Conservation (phyloP, 768 basidiomycete genomes). For the Cyclocybe cylindracea region DNA sequence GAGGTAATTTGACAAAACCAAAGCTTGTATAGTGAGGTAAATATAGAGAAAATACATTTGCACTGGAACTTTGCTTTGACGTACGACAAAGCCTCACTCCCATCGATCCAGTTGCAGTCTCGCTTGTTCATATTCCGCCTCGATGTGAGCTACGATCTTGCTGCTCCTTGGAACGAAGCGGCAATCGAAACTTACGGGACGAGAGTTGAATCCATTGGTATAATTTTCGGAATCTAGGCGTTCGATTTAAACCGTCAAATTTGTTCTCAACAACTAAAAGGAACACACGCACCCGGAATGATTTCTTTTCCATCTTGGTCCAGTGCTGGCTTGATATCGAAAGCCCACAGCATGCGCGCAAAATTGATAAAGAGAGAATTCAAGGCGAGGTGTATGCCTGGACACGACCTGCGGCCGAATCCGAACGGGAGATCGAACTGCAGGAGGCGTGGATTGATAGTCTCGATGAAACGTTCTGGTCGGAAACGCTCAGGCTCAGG, state of each 20-base stretch:
- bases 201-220: constrained; percentile 36
- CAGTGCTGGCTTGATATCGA: constrained; percentile 28
- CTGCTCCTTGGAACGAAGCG: constrained; percentile 24
- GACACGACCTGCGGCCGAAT: constrained; percentile 41
- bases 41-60: too few species aligned
- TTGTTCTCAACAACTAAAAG: not conserved
- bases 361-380: constrained; percentile 35
- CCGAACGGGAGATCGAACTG: constrained; percentile 38
- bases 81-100: constrained; percentile 3
- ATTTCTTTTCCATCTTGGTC: constrained; percentile 16
- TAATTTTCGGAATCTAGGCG: constrained; percentile 26
- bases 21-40: too few species aligned
- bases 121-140: constrained; percentile 23
- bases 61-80: too few species aligned
- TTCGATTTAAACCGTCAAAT: not conserved
- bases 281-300: constrained; percentile 8
- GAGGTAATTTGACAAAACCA: too few species aligned
- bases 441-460: constrained; percentile 26
- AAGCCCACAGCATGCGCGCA: constrained; percentile 36
- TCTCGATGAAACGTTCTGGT: constrained; percentile 42
- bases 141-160: constrained; percentile 19
- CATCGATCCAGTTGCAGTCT: constrained; percentile 18
- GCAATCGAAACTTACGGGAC: constrained; percentile 32
- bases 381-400: constrained; percentile 35
- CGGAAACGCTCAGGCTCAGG: constrained; percentile 34